Evolutionary conservation across 1,284 basidiomycete species (phyloP), one percentile per base, ranked within the genome.

Genomic region (Tilletia setariae): DNA sequence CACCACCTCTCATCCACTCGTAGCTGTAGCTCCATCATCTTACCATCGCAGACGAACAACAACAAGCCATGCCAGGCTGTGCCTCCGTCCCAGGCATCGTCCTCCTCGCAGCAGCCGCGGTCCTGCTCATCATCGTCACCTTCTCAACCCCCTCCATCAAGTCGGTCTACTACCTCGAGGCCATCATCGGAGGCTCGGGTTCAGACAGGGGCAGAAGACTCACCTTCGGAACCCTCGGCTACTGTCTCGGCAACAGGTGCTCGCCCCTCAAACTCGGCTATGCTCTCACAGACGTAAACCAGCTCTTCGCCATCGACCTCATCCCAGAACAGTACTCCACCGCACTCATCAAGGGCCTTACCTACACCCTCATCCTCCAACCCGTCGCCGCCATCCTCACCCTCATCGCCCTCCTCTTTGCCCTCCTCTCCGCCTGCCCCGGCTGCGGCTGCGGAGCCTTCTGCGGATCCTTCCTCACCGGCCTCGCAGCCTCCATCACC

Each of bases 361-460:
- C 77, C 67, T 80, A 80, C 69, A 74, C 76, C 15, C 72, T 80
- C 59, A 65, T 80, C 47, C 72, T 80, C 13, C 76, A 79, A 15
- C 78, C 77, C 53, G 63, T 76, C 51, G 62, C 66, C 9, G 40
- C 30, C 32, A 73, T 67, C 62, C 70, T 75, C 43, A 70, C 74
- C 16, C 71, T 70, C 25, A 66, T 75, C 25, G 65, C 74, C n/a
- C 64, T 79, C 19, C 67, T 78, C 1, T 51, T 79, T 25, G 78
- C 77, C 40, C 67, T 79, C 62, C 70, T 80, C 67, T 68, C 70
- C 44, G 76, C 75, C 65, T 80, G 77, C 63, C 71, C 73, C 68
- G 74, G 53, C 42, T 72, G 62, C 69, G 70, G 32, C 66, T 68
- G 64, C 70, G 72, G 65, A 75, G 76, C 72, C 65, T 76, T 30